Conservation (phyloP, 2,329 filamentous ascomycete species). For the Cercospora zeae-maydis region DNA sequence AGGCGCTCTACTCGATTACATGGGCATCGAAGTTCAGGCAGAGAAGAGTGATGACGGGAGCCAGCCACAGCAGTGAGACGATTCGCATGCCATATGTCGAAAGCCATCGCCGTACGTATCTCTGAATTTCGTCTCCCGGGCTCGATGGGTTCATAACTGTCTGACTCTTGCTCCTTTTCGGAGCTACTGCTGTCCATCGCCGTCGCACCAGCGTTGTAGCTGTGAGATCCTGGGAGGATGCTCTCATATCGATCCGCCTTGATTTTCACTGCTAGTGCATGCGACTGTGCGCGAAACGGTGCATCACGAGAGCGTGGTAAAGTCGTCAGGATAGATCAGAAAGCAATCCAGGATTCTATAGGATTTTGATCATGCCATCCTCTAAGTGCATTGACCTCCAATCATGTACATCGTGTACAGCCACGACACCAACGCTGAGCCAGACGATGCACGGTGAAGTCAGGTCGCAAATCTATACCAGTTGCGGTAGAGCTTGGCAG, state of each 20-base stretch:
- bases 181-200: neutral
- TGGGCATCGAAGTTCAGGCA: constrained; percentile 28
- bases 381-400: neutral
- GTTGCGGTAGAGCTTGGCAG: neutral
- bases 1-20: constrained; percentile 32
- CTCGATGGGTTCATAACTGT: neutral
- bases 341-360: neutral
- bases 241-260: neutral
- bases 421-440: neutral
- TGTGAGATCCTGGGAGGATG: neutral
- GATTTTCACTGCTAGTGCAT: neutral
- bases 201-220: neutral
- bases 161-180: neutral
- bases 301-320: neutral
- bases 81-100: constrained; percentile 14
- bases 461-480: neutral
- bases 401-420: neutral
- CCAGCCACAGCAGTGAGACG: constrained; percentile 31
- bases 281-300: neutral
- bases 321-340: neutral
- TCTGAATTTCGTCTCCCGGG: neutral
- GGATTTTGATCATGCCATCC: neutral
- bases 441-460: neutral
- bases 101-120: neutral
- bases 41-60: constrained; percentile 30